Base-by-base conservation (phyloP, 1,284 basidiomycete species). In the Microbotryum silenes-acaulis region DNA sequence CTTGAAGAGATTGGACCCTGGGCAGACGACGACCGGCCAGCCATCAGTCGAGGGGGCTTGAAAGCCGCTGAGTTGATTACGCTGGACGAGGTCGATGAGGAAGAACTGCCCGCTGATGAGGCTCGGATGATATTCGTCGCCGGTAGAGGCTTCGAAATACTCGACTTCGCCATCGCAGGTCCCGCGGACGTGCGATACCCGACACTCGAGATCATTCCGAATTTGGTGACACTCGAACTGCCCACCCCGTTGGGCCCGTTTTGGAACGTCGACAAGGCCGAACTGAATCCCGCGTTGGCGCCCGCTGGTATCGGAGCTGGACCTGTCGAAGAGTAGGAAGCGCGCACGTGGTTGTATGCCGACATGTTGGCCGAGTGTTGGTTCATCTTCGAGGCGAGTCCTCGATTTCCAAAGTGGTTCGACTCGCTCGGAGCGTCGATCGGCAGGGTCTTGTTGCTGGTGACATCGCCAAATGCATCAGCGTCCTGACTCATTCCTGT, bases 281-380 rank as follows among this genome's bases (percentile, higher is more conserved):
- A 60, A 6, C 57, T 57, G 62, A 66, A 66, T 1, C 65, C 64
- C 20, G 57, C 16, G 7, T 25, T 60, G 3, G 50, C 56, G 1
- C 62, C 65, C 2, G 53, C 45, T 4, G 62, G 60, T 1, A 64
- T 54, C 6, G 65, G 31, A 18, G 57, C 18, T 9, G 33, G n/a
- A 50, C 29, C 18, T 44, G 37, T 18, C 37, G 37, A 42, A 12
- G 37, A 42, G 16, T 42, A 42, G 6, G 37, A 42, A 16, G 37
- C 37, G 37, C 37, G 37, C 33, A 51, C 9, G 27, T 48, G 42
- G 29, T 27, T 21, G 29, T 23, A 53, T 54, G 52, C 8, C 29
- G 48, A 6, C 57, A 51, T 16, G 25, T 42, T 29, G n/a, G 31
- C 8, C 25, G 25, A 10, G 51, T 14, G 8, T 9, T 7, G 42